Evolutionary conservation across 768 basidiomycete genomes (phyloP).

Genomic region (Agrocybe praecox): DNA sequence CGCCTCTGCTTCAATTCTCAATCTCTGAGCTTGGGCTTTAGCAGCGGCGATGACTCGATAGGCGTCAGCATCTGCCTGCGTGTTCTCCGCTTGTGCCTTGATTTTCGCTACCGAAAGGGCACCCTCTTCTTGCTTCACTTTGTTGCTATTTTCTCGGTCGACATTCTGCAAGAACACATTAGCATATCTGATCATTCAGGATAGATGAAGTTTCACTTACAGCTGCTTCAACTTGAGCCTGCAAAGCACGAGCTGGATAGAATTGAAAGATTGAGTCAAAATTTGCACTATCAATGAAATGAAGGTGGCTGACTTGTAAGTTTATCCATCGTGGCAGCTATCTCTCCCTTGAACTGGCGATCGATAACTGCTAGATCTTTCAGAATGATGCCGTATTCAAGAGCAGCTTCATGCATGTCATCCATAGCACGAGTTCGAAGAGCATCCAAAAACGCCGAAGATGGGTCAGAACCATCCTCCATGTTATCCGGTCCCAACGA

Average conservation of each 20-base stretch:
- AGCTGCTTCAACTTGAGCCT: conserved; percentile 87
- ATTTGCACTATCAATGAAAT: neutral
- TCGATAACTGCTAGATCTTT: conserved; percentile 87
- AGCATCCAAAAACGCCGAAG: conserved; percentile 81
- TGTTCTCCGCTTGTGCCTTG: conserved; percentile 65
- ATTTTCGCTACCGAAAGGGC: conserved; percentile 75
- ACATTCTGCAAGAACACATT: conserved; percentile 55
- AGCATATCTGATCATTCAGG: neutral
- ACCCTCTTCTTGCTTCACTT: conserved; percentile 85
- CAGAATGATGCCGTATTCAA: conserved; percentile 82
- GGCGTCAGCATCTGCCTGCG: conserved; percentile 76
- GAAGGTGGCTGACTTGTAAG: conserved; percentile 47
- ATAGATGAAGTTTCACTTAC: conserved; percentile 37
- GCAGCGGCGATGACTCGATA: conserved; percentile 76
- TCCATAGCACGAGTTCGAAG: conserved; percentile 85
- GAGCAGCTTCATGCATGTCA: conserved; percentile 78
- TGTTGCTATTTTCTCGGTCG: conserved; percentile 85
- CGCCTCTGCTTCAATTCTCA: conserved; percentile 77
- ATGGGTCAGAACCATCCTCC: conserved; percentile 69
- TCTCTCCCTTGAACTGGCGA: conserved; percentile 87
- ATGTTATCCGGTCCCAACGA: conserved; percentile 76
- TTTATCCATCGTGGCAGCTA: conserved; percentile 84
- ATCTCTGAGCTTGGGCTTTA: conserved; percentile 68
- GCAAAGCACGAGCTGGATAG: conserved; percentile 65
- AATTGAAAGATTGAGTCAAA: conserved; percentile 8